Evolutionary conservation across 495 filamentous ascomycete genomes (phyloP).

Genomic region (Aspergillus asperescens): DNA sequence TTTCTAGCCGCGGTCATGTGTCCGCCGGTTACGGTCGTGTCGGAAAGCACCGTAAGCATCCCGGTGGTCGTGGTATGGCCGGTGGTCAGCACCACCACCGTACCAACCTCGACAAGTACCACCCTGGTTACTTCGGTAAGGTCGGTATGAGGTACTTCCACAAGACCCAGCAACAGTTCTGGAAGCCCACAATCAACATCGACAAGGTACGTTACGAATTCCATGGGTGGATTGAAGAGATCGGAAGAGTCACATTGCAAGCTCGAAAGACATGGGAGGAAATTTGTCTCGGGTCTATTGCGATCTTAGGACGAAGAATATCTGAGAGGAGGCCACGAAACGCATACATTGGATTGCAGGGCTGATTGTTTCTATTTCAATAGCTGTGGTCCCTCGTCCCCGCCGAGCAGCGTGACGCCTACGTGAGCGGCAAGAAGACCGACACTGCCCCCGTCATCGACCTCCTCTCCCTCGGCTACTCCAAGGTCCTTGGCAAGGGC

Average conservation of each 20-base stretch:
- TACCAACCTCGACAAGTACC: conserved; percentile 92
- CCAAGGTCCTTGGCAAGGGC: conserved; percentile 91
- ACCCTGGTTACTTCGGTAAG: conserved; percentile 96
- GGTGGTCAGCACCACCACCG: conserved; percentile 93
- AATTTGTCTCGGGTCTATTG: not conserved
- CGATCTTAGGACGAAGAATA: not conserved
- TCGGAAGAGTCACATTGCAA: not conserved
- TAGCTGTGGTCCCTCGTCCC: conserved; percentile 83
- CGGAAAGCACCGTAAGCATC: conserved; percentile 90
- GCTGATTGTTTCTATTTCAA: conserved; percentile 20
- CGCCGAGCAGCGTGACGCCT: conserved; percentile 75
- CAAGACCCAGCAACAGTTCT: conserved; percentile 82
- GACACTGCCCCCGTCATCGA: conserved; percentile 89
- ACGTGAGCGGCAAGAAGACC: conserved; percentile 63
- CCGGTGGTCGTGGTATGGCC: conserved; percentile 92
- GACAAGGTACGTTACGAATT: conserved; percentile 63
- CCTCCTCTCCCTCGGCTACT: conserved; percentile 85
- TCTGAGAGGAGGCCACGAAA: not conserved
- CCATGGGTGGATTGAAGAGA: not conserved
- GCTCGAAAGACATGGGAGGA: not conserved
- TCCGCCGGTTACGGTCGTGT: conserved; percentile 89
- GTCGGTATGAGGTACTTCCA: conserved; percentile 96
- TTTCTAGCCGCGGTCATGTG: conserved; percentile 79
- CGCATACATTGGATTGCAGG: not conserved
- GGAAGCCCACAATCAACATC: conserved; percentile 87